These are phyloP conservation scores for Salix exigua DNA, from an alignment of 345 rosid species.

Conservation along the genomic window DNA sequence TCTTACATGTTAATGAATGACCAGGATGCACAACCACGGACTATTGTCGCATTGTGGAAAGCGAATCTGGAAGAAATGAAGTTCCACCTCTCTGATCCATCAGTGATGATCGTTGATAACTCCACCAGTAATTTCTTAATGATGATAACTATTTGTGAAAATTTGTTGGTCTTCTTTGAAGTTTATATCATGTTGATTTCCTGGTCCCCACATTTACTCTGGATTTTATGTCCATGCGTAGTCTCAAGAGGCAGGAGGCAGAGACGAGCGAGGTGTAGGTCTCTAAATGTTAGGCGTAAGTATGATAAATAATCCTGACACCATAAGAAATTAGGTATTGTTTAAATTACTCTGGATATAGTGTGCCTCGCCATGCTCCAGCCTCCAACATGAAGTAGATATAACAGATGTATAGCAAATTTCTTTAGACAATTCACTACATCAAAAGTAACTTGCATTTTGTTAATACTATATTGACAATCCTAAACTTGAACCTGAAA, in stretches of 20 bases:
- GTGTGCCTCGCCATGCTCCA: slow-evolving; percentile 25
- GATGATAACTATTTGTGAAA: slow-evolving; percentile 11
- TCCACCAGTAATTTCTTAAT: slow-evolving; percentile 59
- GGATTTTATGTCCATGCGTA: slow-evolving; percentile 53
- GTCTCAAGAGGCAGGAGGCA: slow-evolving; percentile 72
- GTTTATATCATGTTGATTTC: slow-evolving; percentile 9
- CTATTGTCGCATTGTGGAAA: slow-evolving; percentile 73
- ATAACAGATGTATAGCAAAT: not conserved
- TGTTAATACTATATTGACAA: not conserved
- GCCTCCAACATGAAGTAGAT: slow-evolving; percentile 26
- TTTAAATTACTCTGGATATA: not conserved
- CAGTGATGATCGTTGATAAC: slow-evolving; percentile 69
- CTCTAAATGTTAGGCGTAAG: slow-evolving; percentile 73
- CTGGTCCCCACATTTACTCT: slow-evolving; percentile 31
- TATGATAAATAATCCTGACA: slow-evolving; percentile 29
- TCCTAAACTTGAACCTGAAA: slow-evolving; percentile 3
- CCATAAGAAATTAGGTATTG: not conserved
- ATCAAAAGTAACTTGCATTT: not conserved
- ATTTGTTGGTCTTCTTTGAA: slow-evolving; percentile 11
- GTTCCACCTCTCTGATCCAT: slow-evolving; percentile 61
- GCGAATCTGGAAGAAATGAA: slow-evolving; percentile 83
- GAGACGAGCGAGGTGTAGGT: slow-evolving; percentile 69
- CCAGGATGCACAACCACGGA: slow-evolving; percentile 90
- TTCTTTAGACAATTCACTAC: not conserved
- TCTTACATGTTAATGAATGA: slow-evolving; percentile 18